Percentiles rank a stretch among this genome's conserved stretches.
These are phyloP conservation scores for Madurella fahalii DNA, from an alignment of 2,329 filamentous ascomycete genomes.

Conservation along the genomic window DNA sequence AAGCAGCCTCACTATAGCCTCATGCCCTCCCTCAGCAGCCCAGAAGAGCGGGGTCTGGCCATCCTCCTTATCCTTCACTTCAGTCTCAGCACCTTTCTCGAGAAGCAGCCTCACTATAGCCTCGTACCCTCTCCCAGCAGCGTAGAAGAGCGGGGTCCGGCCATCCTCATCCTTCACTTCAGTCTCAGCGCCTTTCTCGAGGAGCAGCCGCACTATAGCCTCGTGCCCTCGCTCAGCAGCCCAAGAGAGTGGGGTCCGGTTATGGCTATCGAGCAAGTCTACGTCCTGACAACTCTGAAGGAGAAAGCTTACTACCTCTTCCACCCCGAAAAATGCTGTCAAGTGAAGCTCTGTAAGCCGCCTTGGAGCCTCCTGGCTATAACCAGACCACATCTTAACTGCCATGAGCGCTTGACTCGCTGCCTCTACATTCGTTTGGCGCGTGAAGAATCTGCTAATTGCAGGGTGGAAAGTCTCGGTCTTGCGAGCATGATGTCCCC, in stretches of 20 bases:
- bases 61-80: background rate
- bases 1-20: background rate
- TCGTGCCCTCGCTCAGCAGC: no score
- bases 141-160: background rate
- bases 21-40: background rate
- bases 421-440: slow-evolving; percentile 14
- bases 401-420: slow-evolving; percentile 22
- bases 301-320: background rate
- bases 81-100: background rate
- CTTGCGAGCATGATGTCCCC: slow-evolving; percentile 32
- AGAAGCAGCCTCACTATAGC: background rate
- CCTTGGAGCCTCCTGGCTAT: background rate
- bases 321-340: slow-evolving; percentile 18
- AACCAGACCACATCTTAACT: background rate
- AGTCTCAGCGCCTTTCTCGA: background rate
- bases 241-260: no score
- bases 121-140: background rate
- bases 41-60: background rate
- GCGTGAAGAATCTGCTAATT: slow-evolving; percentile 20
- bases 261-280: no score
- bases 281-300: background rate
- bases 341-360: slow-evolving; percentile 13
- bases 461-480: slow-evolving; percentile 1
- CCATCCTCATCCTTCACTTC: background rate
- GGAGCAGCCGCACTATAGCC: background rate